These are phyloP conservation scores for Beauveria bassiana DNA, from an alignment of 2,329 filamentous ascomycete genomes.

Conservation along the genomic window DNA sequence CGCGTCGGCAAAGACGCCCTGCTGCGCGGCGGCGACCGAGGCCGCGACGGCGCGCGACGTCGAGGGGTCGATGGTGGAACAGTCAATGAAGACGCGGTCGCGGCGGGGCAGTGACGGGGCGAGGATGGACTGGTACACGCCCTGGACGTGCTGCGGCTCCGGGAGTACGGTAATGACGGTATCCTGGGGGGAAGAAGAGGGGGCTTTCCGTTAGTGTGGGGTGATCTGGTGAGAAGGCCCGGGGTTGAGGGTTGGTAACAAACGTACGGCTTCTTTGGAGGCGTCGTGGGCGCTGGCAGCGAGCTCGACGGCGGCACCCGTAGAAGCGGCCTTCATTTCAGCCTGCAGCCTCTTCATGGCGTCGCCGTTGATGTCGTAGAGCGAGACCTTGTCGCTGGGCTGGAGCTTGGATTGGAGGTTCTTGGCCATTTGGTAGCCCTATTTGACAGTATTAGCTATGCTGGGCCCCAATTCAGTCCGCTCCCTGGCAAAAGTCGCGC, in stretches of 20 bases:
- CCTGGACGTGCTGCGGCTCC: slow-evolving; percentile 78
- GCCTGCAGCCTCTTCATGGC: slow-evolving; percentile 38
- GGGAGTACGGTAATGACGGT: slow-evolving; percentile 83
- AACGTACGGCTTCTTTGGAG: slow-evolving; percentile 44
- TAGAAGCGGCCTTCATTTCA: slow-evolving; percentile 37
- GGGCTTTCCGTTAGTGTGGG: slow-evolving; percentile 7
- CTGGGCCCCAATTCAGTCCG: too few relatives aligned
- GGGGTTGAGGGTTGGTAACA: background rate
- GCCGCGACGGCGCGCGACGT: slow-evolving; percentile 73
- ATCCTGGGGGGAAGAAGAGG: slow-evolving; percentile 46
- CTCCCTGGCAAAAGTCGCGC: too few relatives aligned
- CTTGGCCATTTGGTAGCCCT: slow-evolving; percentile 57
- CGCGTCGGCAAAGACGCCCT: slow-evolving; percentile 81
- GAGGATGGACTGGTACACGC: slow-evolving; percentile 72
- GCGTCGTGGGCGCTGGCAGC: slow-evolving; percentile 40
- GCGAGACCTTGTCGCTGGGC: slow-evolving; percentile 40
- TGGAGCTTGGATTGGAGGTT: slow-evolving; percentile 51
- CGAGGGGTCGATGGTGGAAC: slow-evolving; percentile 89
- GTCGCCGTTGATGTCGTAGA: slow-evolving; percentile 50
- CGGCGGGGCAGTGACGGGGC: slow-evolving; percentile 42
- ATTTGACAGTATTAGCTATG: background rate
- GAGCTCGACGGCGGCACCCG: slow-evolving; percentile 39
- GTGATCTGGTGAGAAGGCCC: background rate
- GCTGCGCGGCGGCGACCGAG: slow-evolving; percentile 53
- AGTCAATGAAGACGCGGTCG: slow-evolving; percentile 82